Evolutionary conservation across 202 grass and related monocot species (phyloP).

Genomic region (Digitaria exilis): DNA sequence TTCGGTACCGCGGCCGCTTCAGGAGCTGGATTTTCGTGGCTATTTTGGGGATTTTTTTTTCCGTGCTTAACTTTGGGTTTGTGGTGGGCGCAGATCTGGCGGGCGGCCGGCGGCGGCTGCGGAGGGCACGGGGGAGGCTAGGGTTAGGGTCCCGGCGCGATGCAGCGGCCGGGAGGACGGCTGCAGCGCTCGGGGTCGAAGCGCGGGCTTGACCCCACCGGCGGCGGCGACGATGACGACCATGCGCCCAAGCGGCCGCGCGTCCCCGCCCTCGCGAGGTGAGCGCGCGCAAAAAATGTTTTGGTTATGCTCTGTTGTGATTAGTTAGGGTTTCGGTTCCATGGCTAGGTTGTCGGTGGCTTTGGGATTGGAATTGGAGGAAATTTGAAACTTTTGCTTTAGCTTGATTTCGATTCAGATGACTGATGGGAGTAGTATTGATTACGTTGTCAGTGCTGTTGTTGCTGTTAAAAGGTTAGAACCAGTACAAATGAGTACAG

Average conservation of each 20-base stretch:
- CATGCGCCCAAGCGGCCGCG: slow-evolving; percentile 65
- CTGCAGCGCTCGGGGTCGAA: slow-evolving; percentile 79
- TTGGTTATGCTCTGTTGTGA: neutral
- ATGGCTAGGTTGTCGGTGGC: slow-evolving; percentile 5
- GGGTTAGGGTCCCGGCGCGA: slow-evolving; percentile 44
- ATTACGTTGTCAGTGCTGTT: slow-evolving; percentile 3
- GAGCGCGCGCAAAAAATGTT: neutral
- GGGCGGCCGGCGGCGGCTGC: neutral
- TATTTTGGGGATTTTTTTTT: slow-evolving; percentile 12
- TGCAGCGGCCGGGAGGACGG: slow-evolving; percentile 66
- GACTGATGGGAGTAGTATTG: neutral
- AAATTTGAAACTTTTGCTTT: neutral
- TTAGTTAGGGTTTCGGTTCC: slow-evolving; percentile 24
- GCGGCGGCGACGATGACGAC: slow-evolving; percentile 46
- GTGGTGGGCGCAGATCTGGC: slow-evolving; percentile 54
- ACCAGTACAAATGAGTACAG: neutral
- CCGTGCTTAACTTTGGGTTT: neutral
- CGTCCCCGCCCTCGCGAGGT: slow-evolving; percentile 88
- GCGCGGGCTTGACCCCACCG: slow-evolving; percentile 59
- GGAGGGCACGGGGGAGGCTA: slow-evolving; percentile 2
- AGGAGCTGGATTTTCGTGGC: neutral
- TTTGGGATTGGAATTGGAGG: slow-evolving; percentile 1
- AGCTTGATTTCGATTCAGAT: neutral
- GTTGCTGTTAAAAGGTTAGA: slow-evolving; percentile 1
- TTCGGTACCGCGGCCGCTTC: slow-evolving; percentile 23